Conservation (phyloP, 208 protist genomes). For the Leishmania lainsoni region DNA sequence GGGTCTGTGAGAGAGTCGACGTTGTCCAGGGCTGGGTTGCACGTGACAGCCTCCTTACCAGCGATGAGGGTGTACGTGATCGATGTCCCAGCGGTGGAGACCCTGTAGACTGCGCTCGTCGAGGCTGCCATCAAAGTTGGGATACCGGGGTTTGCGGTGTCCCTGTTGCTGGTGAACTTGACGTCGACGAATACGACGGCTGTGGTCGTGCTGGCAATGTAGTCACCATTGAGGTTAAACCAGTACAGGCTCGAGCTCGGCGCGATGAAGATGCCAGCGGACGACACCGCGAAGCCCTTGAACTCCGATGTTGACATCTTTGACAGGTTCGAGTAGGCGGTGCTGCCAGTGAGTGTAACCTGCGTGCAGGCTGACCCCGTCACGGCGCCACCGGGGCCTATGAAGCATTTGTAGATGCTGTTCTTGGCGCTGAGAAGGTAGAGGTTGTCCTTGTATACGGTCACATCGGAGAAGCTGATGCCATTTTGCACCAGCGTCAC, state of each 20-base stretch:
- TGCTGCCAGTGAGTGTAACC: constrained; percentile 12
- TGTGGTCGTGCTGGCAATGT: constrained; percentile 7
- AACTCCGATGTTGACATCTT: background rate
- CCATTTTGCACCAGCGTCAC: constrained; percentile 28
- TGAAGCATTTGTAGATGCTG: constrained; percentile 29
- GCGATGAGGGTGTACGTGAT: constrained; percentile 30
- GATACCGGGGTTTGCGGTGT: background rate
- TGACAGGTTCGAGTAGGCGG: background rate
- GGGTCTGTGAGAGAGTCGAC: constrained; percentile 22
- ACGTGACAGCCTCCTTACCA: constrained; percentile 17
- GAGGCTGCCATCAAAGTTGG: constrained; percentile 15
- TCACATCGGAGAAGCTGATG: constrained; percentile 27
- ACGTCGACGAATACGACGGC: constrained; percentile 12
- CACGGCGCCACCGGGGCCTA: constrained; percentile 11
- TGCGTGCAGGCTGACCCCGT: constrained; percentile 1
- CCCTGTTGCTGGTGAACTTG: background rate
- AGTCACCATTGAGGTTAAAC: constrained; percentile 15
- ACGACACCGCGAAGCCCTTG: constrained; percentile 21
- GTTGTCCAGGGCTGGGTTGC: constrained; percentile 11
- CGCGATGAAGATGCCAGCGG: constrained; percentile 28
- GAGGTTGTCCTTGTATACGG: constrained; percentile 27
- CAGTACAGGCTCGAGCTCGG: constrained; percentile 32
- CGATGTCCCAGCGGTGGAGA: constrained; percentile 18
- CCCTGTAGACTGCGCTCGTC: constrained; percentile 5
- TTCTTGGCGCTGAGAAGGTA: constrained; percentile 33